Base-by-base conservation (phyloP, 2,329 filamentous ascomycete species). In the Monosporascus sp. region DNA sequence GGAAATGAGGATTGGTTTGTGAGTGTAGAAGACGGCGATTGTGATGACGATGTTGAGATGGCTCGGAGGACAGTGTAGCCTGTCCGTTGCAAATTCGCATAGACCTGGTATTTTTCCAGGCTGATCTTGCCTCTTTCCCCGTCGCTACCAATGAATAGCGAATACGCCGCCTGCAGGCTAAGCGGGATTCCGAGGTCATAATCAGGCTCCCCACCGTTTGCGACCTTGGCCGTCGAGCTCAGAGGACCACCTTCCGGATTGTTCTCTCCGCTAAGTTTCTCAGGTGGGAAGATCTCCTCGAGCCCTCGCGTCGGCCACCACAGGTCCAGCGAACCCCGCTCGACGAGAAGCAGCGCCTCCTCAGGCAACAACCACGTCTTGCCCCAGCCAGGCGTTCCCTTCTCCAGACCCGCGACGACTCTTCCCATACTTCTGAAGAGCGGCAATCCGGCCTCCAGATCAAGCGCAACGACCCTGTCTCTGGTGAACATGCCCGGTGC, bases 141-240 rank as follows among this genome's bases (percentile, higher is more conserved):
- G 47, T 89, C 86, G 24, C 81, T 75, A 1, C 90, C 90, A 58
- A 96, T 81, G 50, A 96, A 84, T 22, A 90, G 80, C 5, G 92
- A 83, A 74, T 97, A 97, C 0, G 91, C 91, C 6, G 89, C 92
- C 69, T 97, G 90, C 39, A 97, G 73, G 69, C 89, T 96, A 76
- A 99, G 85, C 0, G 93, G 91, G n/a, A 94, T 70, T 0, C 87
- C 88, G 4, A 79, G 72, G 6, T 84, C 80, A 53, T 79, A 77
- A 37, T 83, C 82, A 3, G 43, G 43, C 18, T 46, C 43, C 6
- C 22, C 43, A 6, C n/a, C 15, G 24, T 18, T 2, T 43, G 18
- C 39, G 39, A 24, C 39, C 18, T 43, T 43, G 6, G 6, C 39
- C 5, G 9, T 24, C 22, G 39, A 18, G 22, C 39, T 15, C 22